These are phyloP conservation scores for Aaosphaeria pasadenensis DNA, from an alignment of 2,329 filamentous ascomycete genomes.

Conservation along the genomic window DNA sequence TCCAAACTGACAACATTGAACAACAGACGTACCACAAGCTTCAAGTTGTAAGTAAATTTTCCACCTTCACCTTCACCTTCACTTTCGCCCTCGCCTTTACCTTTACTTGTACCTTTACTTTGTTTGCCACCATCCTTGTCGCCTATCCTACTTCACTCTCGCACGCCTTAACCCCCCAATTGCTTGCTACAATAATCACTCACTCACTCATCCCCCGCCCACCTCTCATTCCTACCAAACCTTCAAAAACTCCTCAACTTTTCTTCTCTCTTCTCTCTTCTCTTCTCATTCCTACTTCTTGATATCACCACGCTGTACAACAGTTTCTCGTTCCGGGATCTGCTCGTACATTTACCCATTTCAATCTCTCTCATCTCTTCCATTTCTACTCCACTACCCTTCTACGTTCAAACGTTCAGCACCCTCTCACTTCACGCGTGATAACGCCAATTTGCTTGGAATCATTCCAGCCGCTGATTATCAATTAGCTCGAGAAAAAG, in stretches of 20 bases:
- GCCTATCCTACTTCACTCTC: no score
- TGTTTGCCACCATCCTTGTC: no score
- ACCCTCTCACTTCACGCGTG: constrained; percentile 4
- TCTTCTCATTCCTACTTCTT: constrained; percentile 1
- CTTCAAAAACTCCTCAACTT: not conserved
- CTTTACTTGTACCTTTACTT: not conserved
- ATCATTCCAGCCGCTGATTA: constrained; percentile 23
- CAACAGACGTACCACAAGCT: constrained; percentile 66
- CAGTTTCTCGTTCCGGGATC: constrained; percentile 10
- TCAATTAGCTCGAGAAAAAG: constrained; percentile 80
- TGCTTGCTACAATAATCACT: constrained; percentile 1
- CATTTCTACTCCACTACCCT: not conserved
- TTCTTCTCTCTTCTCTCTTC: constrained; percentile 2
- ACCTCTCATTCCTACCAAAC: constrained; percentile 1
- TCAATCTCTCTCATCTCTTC: constrained; percentile 13
- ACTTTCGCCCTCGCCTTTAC: not conserved
- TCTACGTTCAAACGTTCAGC: not conserved
- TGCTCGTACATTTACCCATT: constrained; percentile 1
- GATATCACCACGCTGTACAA: constrained; percentile 9
- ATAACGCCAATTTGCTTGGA: not conserved
- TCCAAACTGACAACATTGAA: no score
- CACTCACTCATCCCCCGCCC: constrained; percentile 1
- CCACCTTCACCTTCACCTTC: not conserved
- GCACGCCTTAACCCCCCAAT: no score
- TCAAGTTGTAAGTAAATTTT: constrained; percentile 64